phyloP scores from a whole-genome alignment of 2,329 filamentous ascomycete species.

The Monosporascus cannonballus region DNA sequence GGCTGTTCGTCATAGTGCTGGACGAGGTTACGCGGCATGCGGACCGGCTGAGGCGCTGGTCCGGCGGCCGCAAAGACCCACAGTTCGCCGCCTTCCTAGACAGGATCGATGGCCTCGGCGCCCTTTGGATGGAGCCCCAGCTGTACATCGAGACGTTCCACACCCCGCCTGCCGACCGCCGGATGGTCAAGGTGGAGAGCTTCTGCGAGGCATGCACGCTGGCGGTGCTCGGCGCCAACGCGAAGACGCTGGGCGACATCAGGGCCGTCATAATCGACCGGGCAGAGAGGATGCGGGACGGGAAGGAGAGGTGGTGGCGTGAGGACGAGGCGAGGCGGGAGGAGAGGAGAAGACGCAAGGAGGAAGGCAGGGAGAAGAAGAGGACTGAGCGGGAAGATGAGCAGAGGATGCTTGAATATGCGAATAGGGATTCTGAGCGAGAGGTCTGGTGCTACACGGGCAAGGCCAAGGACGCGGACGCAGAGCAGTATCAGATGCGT shows the following conservation, averaged over 20 bases:
- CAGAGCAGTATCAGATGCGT: neutral
- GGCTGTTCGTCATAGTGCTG: conserved; percentile 35
- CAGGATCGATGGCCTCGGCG: conserved; percentile 26
- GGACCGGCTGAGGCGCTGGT: conserved; percentile 20
- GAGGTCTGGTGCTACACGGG: neutral
- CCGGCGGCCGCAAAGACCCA: conserved; percentile 5
- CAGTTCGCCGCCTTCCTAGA: conserved; percentile 23
- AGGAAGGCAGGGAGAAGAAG: neutral
- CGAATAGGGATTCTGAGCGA: neutral
- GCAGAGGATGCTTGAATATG: neutral
- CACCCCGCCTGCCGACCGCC: conserved; percentile 21
- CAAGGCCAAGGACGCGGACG: neutral
- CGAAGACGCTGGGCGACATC: conserved; percentile 37
- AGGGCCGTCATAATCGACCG: conserved; percentile 37
- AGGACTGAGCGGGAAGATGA: neutral
- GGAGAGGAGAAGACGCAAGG: neutral
- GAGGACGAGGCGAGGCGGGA: neutral
- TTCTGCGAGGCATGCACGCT: conserved; percentile 50
- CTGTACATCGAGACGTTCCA: conserved; percentile 31
- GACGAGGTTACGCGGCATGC: conserved; percentile 33
- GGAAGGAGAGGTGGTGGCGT: neutral
- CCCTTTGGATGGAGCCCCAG: conserved; percentile 32
- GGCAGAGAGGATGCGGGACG: conserved; percentile 12
- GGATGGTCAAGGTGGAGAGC: conserved; percentile 23
- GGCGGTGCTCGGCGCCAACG: conserved; percentile 39